A percentile compares a stretch with the other conserved stretches of the same genome.
Conservation (phyloP, 805 yeast species). For the Teunomyces cretensis region DNA sequence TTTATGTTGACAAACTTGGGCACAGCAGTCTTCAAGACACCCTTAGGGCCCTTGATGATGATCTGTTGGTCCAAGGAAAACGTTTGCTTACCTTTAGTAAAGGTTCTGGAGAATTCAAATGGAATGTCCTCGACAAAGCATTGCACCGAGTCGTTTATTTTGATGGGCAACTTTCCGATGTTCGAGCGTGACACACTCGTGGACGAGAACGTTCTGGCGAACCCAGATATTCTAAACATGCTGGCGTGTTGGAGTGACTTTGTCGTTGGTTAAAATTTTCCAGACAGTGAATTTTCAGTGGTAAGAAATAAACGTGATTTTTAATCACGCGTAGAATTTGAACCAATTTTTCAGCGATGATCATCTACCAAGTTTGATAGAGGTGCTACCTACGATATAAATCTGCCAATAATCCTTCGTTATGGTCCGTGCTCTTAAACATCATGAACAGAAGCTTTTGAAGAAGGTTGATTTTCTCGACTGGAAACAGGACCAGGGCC, state of each 20-base stretch:
- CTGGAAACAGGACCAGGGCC: conserved; percentile 96
- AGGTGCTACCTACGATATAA: background rate
- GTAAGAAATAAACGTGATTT: background rate
- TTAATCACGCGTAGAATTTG: background rate
- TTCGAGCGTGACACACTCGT: conserved; percentile 45
- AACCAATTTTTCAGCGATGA: conserved; percentile 1
- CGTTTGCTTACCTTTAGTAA: conserved; percentile 65
- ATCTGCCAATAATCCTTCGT: conserved; percentile 6
- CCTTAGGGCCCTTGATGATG: conserved; percentile 75
- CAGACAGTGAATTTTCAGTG: conserved; percentile 1
- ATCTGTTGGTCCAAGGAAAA: conserved; percentile 58
- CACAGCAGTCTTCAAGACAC: conserved; percentile 58
- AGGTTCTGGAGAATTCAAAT: conserved; percentile 52
- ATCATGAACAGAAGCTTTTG: conserved; percentile 91
- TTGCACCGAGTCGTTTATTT: conserved; percentile 60
- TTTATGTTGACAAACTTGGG: conserved; percentile 67
- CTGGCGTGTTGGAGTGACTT: background rate
- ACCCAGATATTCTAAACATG: background rate
- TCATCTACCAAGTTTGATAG: background rate
- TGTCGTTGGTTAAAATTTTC: background rate
- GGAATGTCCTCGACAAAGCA: conserved; percentile 48
- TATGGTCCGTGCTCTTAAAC: conserved; percentile 87
- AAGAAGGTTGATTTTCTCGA: conserved; percentile 95
- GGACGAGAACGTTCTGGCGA: conserved; percentile 15
- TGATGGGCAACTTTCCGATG: conserved; percentile 79